Base-by-base conservation (phyloP, 371 early-diverging fungal genomes). In the Edhazardia aedis region DNA sequence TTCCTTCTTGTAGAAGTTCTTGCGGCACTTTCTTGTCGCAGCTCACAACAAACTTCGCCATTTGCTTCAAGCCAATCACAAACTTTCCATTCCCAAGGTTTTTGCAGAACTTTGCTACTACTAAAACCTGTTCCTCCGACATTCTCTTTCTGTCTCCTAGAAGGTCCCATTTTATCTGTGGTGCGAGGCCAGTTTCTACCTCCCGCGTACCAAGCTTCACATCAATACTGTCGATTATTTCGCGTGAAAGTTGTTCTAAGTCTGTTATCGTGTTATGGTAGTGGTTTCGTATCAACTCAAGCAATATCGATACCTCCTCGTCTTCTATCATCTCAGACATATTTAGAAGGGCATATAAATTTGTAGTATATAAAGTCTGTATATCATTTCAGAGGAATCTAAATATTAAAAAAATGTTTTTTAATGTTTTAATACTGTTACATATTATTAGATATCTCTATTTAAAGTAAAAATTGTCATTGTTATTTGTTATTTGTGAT, bases 11-110 rank as follows among this genome's bases (percentile, higher is more conserved):
- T 67, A 98, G 85, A 75, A 90, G 89, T 0, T 88, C 87, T 16
- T 88, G 88, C 19, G 89, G 84, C 12, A 95, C 88, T 44, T 82
- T 79, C 69, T 90, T 86, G 21, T 86, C 87, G 49, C 92, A 75
- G 11, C 85, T 88, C 16, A 95, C 96, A 7, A 98, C 92, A 76
- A 90, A 98, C 72, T 98, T 98, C 43, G 95, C 96, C 66, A 95
- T 89, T 74, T 92, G 88, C 76, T 88, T 88, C 49, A 96, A 84
- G 68, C 85, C 87, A 65, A 95, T 95, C 56, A 96, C 80, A 71
- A 93, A 98, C 77, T 90, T 89, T 36, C 82, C 79, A 28, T 76
- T 71, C 56, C 23, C 48, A 46, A 71, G 51, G 1, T 61, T 56
- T 51, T 72, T 70, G 28, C 62, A 67, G 40, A 64, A 47, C 39